Evolutionary conservation across 176 grass and related monocot species (phyloP), one percentile per base, ranked within the genome.

Genomic region (Hsuehochloa calcarea): DNA sequence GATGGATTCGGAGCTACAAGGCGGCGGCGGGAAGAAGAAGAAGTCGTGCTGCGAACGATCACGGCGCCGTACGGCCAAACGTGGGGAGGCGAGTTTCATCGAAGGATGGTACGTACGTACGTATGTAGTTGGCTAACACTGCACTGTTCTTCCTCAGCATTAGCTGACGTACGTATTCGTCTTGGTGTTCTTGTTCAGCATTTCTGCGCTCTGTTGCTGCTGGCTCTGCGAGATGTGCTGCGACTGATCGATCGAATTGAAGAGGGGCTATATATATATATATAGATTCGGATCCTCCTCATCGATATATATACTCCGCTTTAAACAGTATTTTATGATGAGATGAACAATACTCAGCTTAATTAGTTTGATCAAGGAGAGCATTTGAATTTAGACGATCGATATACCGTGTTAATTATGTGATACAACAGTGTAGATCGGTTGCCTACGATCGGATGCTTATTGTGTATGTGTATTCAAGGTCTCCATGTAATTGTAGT

Each of bases 151-250:
- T 45, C 44, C 10, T 45, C 44, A 12, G 44, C 44, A 45, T 45
- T 45, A 45, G 10, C 44, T 45, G 10, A 45, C 44, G 10, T 12
- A 45, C 44, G 10, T 12, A 45, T 45, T 66, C 10, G 23, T 27
- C 10, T 10, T 80, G 19, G 0, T 35, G 15, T 15, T 72, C 1
- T 63, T 25, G n/a, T 77, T 14, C 82, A 90, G 88, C 78, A 77
- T 90, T 22, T 78, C 88, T 4, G 88, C 83, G 44, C 77, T 90
- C 55, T 90, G 88, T 43, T 90, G 88, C 83, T 90, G 88, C 83
- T 90, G 88, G 78, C 52, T 90, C 38, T 90, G 83, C 55, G 88
- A 90, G 25, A 65, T 90, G 31, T 90, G 83, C 83, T 90, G 88
- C 72, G 88, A 86, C 13, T 90, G 56, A 58, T 34, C 26, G 56